These are phyloP conservation scores for Neofusicoccum sp. DNA, from an alignment of 2,329 filamentous ascomycete genomes.

Conservation along the genomic window DNA sequence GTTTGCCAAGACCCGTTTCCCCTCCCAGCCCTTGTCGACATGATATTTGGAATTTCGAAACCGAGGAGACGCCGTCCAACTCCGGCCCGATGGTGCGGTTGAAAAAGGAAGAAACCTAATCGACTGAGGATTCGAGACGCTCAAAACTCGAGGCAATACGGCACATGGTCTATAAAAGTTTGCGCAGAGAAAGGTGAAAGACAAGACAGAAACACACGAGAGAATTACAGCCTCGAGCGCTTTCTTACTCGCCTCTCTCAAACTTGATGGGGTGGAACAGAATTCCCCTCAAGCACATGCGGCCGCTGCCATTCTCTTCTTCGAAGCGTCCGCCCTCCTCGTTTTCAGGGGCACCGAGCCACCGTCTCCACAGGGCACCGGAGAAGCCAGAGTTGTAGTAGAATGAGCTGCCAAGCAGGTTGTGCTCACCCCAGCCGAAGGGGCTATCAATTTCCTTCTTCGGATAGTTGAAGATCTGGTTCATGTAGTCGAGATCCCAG, in stretches of 20 bases:
- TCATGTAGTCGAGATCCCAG: constrained; percentile 55
- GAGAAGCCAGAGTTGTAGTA: constrained; percentile 53
- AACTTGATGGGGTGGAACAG: constrained; percentile 51
- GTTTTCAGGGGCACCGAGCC: constrained; percentile 49
- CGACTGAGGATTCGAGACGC: constrained; percentile 9
- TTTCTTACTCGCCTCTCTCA: constrained; percentile 36
- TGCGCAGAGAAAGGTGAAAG: constrained; percentile 1
- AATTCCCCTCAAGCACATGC: constrained; percentile 46
- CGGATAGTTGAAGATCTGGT: constrained; percentile 50
- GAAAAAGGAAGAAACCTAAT: constrained; percentile 11
- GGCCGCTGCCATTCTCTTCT: constrained; percentile 46
- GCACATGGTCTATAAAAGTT: constrained; percentile 17
- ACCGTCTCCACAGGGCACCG: constrained; percentile 49
- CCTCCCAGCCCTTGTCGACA: constrained; percentile 10
- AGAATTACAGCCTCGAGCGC: constrained; percentile 20
- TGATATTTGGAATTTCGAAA: constrained; percentile 13
- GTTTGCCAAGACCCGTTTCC: constrained; percentile 11
- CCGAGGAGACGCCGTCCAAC: constrained; percentile 16
- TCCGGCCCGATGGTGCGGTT: constrained; percentile 16
- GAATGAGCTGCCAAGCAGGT: constrained; percentile 50
- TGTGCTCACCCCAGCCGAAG: constrained; percentile 54
- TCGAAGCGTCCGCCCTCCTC: constrained; percentile 40
- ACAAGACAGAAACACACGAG: constrained; percentile 1
- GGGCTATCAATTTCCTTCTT: constrained; percentile 45
- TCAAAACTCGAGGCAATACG: constrained; percentile 7